phyloP scores from a whole-genome alignment of 768 basidiomycete genomes.

The Auriscalpium microsporum region DNA sequence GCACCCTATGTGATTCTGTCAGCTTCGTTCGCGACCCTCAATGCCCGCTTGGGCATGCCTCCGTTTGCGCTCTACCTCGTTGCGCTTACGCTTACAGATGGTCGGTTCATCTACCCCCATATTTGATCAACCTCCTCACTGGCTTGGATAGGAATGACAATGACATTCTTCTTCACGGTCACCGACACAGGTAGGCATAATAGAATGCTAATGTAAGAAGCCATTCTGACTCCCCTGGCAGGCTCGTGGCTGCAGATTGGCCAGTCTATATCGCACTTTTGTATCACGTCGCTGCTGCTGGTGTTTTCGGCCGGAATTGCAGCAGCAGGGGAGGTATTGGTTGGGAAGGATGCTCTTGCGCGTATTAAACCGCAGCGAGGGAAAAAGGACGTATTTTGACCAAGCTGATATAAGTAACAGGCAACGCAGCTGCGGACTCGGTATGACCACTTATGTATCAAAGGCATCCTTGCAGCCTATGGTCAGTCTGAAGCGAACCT shows the following conservation, averaged over 20 bases:
- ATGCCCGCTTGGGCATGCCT: slow-evolving; percentile 56
- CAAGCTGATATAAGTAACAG: not conserved
- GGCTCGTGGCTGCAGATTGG: slow-evolving; percentile 90
- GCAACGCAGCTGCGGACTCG: not conserved
- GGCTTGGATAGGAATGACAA: slow-evolving; percentile 55
- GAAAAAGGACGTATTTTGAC: not conserved
- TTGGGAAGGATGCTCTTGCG: slow-evolving; percentile 29
- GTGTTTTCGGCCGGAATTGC: slow-evolving; percentile 77
- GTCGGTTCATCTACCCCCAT: slow-evolving; percentile 24
- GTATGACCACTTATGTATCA: not conserved
- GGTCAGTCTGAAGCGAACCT: not conserved
- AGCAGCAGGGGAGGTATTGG: slow-evolving; percentile 61
- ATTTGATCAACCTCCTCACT: not conserved
- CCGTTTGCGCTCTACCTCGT: slow-evolving; percentile 77
- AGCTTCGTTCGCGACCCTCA: slow-evolving; percentile 58
- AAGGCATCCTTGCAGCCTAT: not conserved
- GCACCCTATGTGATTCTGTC: slow-evolving; percentile 75
- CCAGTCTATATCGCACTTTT: slow-evolving; percentile 82
- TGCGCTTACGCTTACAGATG: slow-evolving; percentile 65
- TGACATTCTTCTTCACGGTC: slow-evolving; percentile 78
- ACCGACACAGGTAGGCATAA: slow-evolving; percentile 55
- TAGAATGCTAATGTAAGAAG: too few relatives aligned
- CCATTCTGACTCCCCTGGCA: slow-evolving; percentile 13
- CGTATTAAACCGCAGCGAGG: not conserved
- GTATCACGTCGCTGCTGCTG: slow-evolving; percentile 69